Evolutionary conservation across 2,329 filamentous ascomycete species (phyloP).

Genomic region (Ophiostoma sp.): DNA sequence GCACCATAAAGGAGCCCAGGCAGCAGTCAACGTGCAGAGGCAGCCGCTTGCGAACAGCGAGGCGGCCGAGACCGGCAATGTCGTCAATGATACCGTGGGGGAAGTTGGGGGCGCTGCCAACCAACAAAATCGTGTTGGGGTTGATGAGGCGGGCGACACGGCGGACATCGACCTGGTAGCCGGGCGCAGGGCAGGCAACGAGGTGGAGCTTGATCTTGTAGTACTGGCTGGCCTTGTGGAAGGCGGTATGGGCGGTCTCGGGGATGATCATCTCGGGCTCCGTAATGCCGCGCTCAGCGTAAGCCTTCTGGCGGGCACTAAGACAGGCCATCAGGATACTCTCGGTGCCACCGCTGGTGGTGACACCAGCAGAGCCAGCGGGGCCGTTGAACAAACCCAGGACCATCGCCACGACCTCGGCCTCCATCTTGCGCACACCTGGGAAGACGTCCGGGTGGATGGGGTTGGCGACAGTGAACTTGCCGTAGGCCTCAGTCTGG

Average conservation of each 20-base stretch:
- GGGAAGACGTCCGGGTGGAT: constrained; percentile 99
- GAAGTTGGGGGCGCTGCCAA: constrained; percentile 95
- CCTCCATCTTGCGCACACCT: constrained; percentile 98
- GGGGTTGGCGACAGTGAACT: constrained; percentile 93
- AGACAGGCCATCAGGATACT: constrained; percentile 96
- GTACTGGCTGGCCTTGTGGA: constrained; percentile 92
- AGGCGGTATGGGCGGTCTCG: constrained; percentile 91
- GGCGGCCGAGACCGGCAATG: constrained; percentile 77
- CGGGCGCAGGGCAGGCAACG: constrained; percentile 80
- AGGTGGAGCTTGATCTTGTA: constrained; percentile 95
- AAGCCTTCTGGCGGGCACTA: constrained; percentile 85
- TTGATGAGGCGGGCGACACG: constrained; percentile 85
- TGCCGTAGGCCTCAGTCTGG: constrained; percentile 89
- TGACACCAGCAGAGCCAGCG: constrained; percentile 79
- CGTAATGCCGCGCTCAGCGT: constrained; percentile 78
- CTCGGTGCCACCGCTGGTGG: constrained; percentile 91
- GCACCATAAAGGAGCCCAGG: constrained; percentile 90
- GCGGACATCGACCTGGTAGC: constrained; percentile 78
- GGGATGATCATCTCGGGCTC: constrained; percentile 98
- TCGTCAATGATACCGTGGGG: constrained; percentile 98
- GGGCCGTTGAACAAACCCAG: constrained; percentile 87
- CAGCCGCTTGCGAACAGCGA: constrained; percentile 76
- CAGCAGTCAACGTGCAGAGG: constrained; percentile 98
- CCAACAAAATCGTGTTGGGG: constrained; percentile 87
- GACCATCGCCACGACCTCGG: constrained; percentile 95